Conservation (phyloP, 192 early-diverging fungal genomes). For the Linnemannia zychae region DNA sequence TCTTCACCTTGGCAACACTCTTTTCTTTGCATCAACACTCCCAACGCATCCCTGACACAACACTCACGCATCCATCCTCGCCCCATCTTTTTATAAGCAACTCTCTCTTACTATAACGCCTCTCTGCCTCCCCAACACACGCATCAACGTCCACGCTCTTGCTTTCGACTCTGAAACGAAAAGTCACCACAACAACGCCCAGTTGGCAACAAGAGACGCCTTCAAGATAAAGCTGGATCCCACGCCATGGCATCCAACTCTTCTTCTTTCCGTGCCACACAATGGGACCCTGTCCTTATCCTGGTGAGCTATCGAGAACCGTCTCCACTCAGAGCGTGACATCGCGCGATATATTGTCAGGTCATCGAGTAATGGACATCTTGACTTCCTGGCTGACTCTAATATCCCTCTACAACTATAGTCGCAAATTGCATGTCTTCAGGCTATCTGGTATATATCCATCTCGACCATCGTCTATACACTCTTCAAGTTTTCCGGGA, state of each 20-base stretch:
- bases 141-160: neutral
- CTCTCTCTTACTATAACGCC: too few species aligned
- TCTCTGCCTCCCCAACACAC: too few species aligned
- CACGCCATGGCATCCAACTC: slow-evolving; percentile 29
- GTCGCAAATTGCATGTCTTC: slow-evolving; percentile 53
- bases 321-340: neutral
- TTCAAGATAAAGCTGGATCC: neutral
- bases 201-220: neutral
- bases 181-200: neutral
- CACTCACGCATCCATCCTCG: too few species aligned
- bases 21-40: too few species aligned
- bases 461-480: slow-evolving; percentile 45
- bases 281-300: slow-evolving; percentile 56
- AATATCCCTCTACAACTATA: neutral
- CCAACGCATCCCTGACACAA: too few species aligned
- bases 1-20: neutral
- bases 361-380: neutral
- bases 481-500: slow-evolving; percentile 60
- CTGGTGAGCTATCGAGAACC: slow-evolving; percentile 27
- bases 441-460: slow-evolving; percentile 50
- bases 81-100: too few species aligned
- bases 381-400: too few species aligned
- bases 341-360: neutral
- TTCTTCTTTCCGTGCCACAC: slow-evolving; percentile 46
- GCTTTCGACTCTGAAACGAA: neutral